A percentile compares a stretch with the other conserved stretches of the same genome.
Conservation (phyloP, 73 alveolate species). For the Tetrahymena borealis region DNA sequence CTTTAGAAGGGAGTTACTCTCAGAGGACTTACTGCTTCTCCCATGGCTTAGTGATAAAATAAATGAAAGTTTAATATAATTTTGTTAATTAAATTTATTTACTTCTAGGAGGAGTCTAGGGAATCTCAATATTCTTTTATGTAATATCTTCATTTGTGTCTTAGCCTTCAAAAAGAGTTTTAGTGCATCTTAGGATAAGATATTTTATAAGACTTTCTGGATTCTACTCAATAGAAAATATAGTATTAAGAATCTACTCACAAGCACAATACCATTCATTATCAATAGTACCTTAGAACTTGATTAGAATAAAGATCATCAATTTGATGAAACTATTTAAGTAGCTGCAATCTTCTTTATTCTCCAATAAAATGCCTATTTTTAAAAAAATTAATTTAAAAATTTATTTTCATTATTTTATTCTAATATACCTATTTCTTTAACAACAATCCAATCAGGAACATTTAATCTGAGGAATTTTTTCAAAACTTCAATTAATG, state of each 20-base stretch:
- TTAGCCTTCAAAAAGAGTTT: neutral
- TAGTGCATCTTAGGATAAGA: neutral
- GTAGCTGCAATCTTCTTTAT: neutral
- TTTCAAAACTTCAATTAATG: neutral
- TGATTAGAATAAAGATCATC: neutral
- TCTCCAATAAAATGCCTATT: neutral
- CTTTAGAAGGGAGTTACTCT: neutral
- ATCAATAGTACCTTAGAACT: neutral
- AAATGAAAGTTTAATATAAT: neutral
- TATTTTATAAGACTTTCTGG: neutral
- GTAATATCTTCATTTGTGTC: neutral
- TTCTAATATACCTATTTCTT: neutral
- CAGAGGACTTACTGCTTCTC: neutral
- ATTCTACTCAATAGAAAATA: neutral
- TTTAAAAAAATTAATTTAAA: neutral
- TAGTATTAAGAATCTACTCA: neutral
- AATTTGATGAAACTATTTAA: neutral
- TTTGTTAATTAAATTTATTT: neutral
- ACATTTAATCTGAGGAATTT: neutral
- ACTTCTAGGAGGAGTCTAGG: neutral
- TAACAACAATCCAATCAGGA: neutral
- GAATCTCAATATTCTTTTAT: neutral
- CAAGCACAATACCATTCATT: neutral
- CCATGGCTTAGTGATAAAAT: neutral
- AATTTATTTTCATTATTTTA: neutral